Conservation (phyloP, 352 stramenopile species). For the Blastocystis sp. region DNA sequence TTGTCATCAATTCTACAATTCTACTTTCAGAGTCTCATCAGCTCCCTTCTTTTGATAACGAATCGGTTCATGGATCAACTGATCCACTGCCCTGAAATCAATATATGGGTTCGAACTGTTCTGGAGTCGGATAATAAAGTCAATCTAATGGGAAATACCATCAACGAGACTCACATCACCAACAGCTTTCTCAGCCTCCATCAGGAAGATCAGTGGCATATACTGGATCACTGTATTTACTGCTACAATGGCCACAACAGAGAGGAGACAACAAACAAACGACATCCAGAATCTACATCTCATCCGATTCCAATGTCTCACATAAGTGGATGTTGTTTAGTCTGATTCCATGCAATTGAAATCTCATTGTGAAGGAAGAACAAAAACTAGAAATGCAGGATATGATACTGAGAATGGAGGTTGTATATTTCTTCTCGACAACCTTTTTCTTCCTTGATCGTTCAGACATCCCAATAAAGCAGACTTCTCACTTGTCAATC, state of each 20-base stretch:
- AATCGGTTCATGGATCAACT: background rate
- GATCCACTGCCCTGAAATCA: background rate
- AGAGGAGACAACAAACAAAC: slow-evolving; percentile 1
- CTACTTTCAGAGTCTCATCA: background rate
- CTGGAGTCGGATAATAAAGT: background rate
- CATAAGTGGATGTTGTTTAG: background rate
- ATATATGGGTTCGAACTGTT: background rate
- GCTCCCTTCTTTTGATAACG: background rate
- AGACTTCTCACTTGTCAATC: slow-evolving; percentile 14
- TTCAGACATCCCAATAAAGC: no score
- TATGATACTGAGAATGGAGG: background rate
- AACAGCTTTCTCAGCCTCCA: background rate
- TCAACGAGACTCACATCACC: background rate
- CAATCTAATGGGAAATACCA: background rate
- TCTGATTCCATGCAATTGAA: background rate
- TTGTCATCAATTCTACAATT: no score
- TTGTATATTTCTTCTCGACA: background rate
- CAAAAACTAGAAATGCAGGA: background rate
- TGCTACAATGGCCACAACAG: background rate
- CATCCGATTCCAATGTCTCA: background rate
- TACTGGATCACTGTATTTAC: slow-evolving; percentile 9
- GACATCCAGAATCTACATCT: slow-evolving; percentile 24
- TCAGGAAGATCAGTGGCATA: slow-evolving; percentile 29
- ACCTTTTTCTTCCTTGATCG: no score
- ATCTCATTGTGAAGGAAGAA: background rate